A percentile compares a stretch with the other conserved stretches of the same genome.
These are phyloP conservation scores for Kockovaella imperatae DNA, from an alignment of 768 basidiomycete species.

Conservation along the genomic window DNA sequence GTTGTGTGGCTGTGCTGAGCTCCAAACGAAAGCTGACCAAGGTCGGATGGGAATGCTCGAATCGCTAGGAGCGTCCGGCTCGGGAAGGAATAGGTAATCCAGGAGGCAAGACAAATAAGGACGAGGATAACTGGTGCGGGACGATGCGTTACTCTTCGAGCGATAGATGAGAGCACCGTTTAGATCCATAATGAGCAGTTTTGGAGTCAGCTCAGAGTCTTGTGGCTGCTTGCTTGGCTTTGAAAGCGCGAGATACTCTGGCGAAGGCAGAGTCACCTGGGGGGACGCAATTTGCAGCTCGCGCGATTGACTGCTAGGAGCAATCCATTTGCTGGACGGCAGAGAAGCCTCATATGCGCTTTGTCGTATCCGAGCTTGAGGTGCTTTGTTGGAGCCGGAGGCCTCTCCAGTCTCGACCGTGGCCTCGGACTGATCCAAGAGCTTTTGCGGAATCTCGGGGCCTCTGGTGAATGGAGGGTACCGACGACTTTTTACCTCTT, in stretches of 20 bases:
- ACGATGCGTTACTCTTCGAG: slow-evolving; percentile 4
- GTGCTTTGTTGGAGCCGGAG: too few relatives aligned
- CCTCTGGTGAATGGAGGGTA: too few relatives aligned
- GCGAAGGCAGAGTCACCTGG: slow-evolving; percentile 7
- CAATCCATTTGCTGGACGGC: too few relatives aligned
- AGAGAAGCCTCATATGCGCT: too few relatives aligned
- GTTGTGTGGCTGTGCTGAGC: slow-evolving; percentile 40
- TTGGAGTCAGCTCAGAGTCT: slow-evolving; percentile 5
- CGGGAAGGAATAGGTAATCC: slow-evolving; percentile 30
- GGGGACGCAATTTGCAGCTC: too few relatives aligned
- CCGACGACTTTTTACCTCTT: too few relatives aligned
- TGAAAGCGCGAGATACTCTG: slow-evolving; percentile 6
- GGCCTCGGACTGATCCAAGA: too few relatives aligned
- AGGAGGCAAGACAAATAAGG: slow-evolving; percentile 38
- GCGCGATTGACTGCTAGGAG: too few relatives aligned
- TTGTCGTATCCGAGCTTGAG: too few relatives aligned
- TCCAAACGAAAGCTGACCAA: slow-evolving; percentile 43
- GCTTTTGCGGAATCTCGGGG: too few relatives aligned
- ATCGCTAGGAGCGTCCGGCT: not conserved
- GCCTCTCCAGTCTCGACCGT: too few relatives aligned
- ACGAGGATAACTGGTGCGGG: slow-evolving; percentile 18
- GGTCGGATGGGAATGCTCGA: slow-evolving; percentile 9
- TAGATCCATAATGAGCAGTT: slow-evolving; percentile 41
- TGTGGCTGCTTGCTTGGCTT: not conserved
- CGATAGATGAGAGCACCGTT: slow-evolving; percentile 40